Conservation (phyloP, 345 rosid species). For the Cardamine chenopodiifolia region DNA sequence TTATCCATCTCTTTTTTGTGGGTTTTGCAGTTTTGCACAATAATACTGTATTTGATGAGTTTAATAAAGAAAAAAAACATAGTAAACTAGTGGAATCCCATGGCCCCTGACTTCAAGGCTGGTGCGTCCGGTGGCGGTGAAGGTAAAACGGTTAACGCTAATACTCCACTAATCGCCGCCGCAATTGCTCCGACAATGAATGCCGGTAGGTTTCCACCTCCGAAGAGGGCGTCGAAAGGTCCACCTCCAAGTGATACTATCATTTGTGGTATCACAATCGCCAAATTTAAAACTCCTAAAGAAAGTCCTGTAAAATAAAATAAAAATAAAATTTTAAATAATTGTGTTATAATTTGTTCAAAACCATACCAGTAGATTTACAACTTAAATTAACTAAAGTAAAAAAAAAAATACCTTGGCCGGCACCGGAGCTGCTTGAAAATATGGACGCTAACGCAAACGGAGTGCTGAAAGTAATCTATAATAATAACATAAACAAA, state of each 20-base stretch:
- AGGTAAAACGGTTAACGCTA: constrained; percentile 43
- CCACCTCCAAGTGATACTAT: constrained; percentile 38
- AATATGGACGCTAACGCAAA: constrained; percentile 90
- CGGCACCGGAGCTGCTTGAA: constrained; percentile 55
- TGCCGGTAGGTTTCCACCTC: constrained; percentile 42
- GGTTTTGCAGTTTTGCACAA: constrained; percentile 24
- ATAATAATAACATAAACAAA: constrained; percentile 18
- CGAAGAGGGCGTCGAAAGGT: constrained; percentile 24
- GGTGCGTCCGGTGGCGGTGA: constrained; percentile 35
- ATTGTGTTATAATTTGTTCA: not conserved
- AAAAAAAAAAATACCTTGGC: constrained; percentile 61
- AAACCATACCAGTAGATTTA: not conserved
- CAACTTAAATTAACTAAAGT: not conserved
- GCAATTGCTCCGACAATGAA: constrained; percentile 31
- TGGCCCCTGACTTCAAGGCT: constrained; percentile 16
- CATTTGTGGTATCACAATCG: constrained; percentile 80
- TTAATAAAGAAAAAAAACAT: not conserved
- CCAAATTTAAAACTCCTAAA: constrained; percentile 75
- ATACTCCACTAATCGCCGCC: constrained; percentile 33
- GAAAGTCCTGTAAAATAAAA: constrained; percentile 66
- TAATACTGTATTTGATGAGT: constrained; percentile 29
- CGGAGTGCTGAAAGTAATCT: constrained; percentile 76
- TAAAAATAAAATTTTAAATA: not conserved
- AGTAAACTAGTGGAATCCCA: constrained; percentile 38
- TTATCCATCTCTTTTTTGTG: not conserved